Evolutionary conservation across 2,329 filamentous ascomycete species (phyloP).

Genomic region (Seiridium unicorne): DNA sequence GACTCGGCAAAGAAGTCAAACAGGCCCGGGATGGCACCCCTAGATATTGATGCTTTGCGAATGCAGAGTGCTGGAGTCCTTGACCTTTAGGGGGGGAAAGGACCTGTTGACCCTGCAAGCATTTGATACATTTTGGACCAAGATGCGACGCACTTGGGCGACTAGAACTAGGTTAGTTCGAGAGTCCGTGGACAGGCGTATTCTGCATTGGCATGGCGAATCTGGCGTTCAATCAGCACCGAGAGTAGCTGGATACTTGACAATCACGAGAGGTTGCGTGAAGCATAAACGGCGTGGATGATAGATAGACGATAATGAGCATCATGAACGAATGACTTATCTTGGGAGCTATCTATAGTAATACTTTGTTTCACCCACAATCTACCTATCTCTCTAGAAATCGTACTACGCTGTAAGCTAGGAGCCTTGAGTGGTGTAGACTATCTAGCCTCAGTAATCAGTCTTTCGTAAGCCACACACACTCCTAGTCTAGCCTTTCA

Average conservation of each 20-base stretch:
- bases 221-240: constrained; percentile 21
- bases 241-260: not conserved
- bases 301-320: constrained; percentile 7
- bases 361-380: not conserved
- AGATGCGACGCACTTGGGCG: no score
- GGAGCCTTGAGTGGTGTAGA: not conserved
- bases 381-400: not conserved
- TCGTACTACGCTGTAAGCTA: not conserved
- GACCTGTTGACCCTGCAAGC: not conserved
- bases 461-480: no score
- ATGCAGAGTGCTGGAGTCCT: not conserved
- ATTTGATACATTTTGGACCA: no score
- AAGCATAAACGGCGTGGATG: not conserved
- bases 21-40: constrained; percentile 12
- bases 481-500: no score
- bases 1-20: constrained; percentile 37
- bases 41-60: not conserved
- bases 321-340: constrained; percentile 5
- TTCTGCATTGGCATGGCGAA: constrained; percentile 31
- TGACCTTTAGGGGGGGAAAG: constrained; percentile 3
- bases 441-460: not conserved
- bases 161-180: not conserved
- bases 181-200: not conserved
- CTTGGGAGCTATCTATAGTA: not conserved
- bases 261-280: not conserved